Conservation (phyloP, 352 stramenopile species). For the Pythium plurisporium region DNA sequence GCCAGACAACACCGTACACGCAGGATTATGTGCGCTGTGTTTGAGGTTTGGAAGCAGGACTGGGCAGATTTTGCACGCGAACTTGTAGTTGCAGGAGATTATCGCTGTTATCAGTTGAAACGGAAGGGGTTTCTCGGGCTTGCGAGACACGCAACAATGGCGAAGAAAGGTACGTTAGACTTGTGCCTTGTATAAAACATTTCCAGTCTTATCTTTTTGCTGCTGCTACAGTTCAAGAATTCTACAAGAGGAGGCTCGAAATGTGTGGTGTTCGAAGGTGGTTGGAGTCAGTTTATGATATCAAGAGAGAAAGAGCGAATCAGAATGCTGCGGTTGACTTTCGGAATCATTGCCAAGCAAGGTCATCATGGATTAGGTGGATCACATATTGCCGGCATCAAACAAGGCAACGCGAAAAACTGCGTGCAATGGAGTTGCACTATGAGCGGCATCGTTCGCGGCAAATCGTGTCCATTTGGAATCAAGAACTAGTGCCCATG, state of each 20-base stretch:
- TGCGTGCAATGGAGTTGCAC: constrained; percentile 18
- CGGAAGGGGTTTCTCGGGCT: not conserved
- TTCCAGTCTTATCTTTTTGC: not conserved
- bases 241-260: constrained; percentile 6
- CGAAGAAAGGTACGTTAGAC: constrained; percentile 17
- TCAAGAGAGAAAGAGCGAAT: not conserved
- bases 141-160: not conserved
- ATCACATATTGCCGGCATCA: constrained; percentile 17
- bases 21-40: not conserved
- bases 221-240: constrained; percentile 5
- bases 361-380: constrained; percentile 18
- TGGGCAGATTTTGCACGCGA: constrained; percentile 2
- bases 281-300: not conserved
- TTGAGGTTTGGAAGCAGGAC: constrained; percentile 10
- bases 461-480: constrained; percentile 11
- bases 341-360: not conserved
- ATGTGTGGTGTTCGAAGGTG: constrained; percentile 8
- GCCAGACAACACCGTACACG: not conserved
- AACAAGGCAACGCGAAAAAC: not conserved
- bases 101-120: not conserved
- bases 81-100: not conserved
- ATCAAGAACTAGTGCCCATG: constrained; percentile 16
- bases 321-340: not conserved
- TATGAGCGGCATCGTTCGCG: not conserved
- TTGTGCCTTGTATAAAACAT: not conserved